Percentiles rank a stretch among this genome's conserved stretches.
phyloP scores from a whole-genome alignment of 2,329 filamentous ascomycete species.

The Pseudogymnoascus sp. region DNA sequence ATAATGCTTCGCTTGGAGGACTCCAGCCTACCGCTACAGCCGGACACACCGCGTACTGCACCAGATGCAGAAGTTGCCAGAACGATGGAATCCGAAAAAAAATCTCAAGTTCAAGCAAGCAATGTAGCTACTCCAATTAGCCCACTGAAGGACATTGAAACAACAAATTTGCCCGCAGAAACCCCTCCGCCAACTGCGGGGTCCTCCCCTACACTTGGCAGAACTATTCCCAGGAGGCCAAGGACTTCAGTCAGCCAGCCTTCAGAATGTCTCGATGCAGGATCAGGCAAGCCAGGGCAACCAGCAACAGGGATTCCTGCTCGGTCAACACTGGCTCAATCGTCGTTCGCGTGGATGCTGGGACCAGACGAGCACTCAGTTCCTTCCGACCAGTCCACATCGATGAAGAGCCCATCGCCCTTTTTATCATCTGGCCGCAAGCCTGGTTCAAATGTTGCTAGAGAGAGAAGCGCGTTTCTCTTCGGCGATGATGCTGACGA shows the following conservation, averaged over 20 bases:
- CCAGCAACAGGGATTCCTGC: slow-evolving; percentile 43
- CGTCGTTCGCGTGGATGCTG: slow-evolving; percentile 74
- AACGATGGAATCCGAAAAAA: neutral
- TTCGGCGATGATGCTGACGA: slow-evolving; percentile 27
- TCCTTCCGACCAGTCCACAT: slow-evolving; percentile 16
- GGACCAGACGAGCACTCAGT: slow-evolving; percentile 34
- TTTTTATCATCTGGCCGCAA: slow-evolving; percentile 23
- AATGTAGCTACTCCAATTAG: neutral
- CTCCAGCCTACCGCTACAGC: slow-evolving; percentile 42
- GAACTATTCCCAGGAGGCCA: neutral
- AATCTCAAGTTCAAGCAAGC: neutral
- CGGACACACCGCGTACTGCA: slow-evolving; percentile 13
- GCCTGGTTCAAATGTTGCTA: slow-evolving; percentile 19
- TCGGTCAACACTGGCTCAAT: slow-evolving; percentile 60
- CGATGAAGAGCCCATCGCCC: slow-evolving; percentile 23
- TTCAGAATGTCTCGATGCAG: neutral
- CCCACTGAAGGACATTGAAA: neutral
- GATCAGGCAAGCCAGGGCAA: slow-evolving; percentile 8
- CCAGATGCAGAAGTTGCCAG: neutral
- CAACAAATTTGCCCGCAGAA: neutral
- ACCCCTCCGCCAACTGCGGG: neutral
- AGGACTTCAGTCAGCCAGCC: neutral
- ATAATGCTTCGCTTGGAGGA: slow-evolving; percentile 55
- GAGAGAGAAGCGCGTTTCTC: slow-evolving; percentile 28
- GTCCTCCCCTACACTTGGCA: neutral